phyloP scores from a whole-genome alignment of 192 early-diverging fungal genomes.

The Backusella westeae region DNA sequence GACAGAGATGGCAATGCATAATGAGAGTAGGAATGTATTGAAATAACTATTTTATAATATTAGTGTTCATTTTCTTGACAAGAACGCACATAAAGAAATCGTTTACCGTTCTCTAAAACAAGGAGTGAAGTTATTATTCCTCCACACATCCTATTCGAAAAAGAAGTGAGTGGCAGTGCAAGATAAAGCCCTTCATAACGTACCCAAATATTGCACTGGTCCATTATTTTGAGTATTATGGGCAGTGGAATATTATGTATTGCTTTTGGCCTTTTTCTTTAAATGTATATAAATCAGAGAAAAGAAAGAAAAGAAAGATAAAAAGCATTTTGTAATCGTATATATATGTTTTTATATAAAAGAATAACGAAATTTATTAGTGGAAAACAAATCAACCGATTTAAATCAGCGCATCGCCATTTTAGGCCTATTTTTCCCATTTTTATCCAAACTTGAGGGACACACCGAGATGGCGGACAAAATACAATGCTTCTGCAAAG shows the following conservation, averaged over 20 bases:
- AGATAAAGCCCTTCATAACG: not conserved
- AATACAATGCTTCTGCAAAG: not conserved
- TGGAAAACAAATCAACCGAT: slow-evolving; percentile 6
- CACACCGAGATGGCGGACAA: not conserved
- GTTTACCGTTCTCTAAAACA: slow-evolving; percentile 28
- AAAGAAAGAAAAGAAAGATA: not conserved
- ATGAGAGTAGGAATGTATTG: not conserved
- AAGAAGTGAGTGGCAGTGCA: no score
- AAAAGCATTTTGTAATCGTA: no score
- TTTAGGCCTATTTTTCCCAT: not conserved
- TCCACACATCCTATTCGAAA: slow-evolving; percentile 3
- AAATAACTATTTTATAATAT: not conserved
- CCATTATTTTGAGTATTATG: not conserved
- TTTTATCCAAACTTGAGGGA: not conserved
- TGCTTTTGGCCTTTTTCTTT: not conserved
- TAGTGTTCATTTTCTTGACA: no score
- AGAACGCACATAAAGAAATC: no score
- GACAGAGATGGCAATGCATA: not conserved
- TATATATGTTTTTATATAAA: not conserved
- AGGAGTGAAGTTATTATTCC: slow-evolving; percentile 16
- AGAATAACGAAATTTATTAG: not conserved
- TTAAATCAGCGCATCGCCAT: not conserved
- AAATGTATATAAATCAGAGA: not conserved
- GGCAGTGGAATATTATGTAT: not conserved
- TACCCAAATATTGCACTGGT: slow-evolving; percentile 6